These are phyloP conservation scores for Aphanocladium album DNA, from an alignment of 2,329 filamentous ascomycete species.

Conservation along the genomic window DNA sequence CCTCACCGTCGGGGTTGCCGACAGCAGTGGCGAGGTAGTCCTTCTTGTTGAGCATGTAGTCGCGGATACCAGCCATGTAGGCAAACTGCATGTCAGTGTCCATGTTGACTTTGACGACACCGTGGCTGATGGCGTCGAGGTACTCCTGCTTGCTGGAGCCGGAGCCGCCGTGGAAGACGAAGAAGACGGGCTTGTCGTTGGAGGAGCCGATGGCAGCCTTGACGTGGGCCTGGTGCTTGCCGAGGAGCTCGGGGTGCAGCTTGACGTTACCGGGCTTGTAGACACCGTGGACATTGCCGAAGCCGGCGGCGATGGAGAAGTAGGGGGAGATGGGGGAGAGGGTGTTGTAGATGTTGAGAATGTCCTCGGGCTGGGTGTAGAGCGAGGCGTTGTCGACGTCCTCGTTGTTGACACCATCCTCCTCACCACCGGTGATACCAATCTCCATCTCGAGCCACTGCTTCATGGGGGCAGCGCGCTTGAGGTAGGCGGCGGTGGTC, in stretches of 20 bases:
- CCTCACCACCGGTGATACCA: slow-evolving; percentile 88
- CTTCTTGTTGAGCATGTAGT: slow-evolving; percentile 92
- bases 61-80: slow-evolving; percentile 86
- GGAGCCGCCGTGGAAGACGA: slow-evolving; percentile 98
- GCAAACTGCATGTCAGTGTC: slow-evolving; percentile 97
- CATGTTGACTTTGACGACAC: slow-evolving; percentile 99
- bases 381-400: slow-evolving; percentile 93
- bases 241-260: slow-evolving; percentile 90
- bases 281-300: slow-evolving; percentile 98
- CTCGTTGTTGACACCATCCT: slow-evolving; percentile 98
- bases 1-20: slow-evolving; percentile 89
- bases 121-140: slow-evolving; percentile 79
- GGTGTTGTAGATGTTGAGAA: slow-evolving; percentile 83
- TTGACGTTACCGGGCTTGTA: slow-evolving; percentile 98
- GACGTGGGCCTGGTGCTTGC: slow-evolving; percentile 93
- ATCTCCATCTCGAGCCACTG: slow-evolving; percentile 98
- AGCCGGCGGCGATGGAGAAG: slow-evolving; percentile 97
- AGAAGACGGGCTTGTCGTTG: slow-evolving; percentile 90
- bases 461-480: slow-evolving; percentile 93
- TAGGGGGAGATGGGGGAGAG: slow-evolving; percentile 83
- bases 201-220: slow-evolving; percentile 68
- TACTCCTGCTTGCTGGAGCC: slow-evolving; percentile 90
- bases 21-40: slow-evolving; percentile 84
- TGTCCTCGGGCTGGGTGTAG: slow-evolving; percentile 97
- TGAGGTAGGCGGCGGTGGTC: slow-evolving; percentile 88